A percentile compares a stretch with the other conserved stretches of the same genome.
phyloP scores from a whole-genome alignment of 129 eudicot genomes.

The Artemisia annua region DNA sequence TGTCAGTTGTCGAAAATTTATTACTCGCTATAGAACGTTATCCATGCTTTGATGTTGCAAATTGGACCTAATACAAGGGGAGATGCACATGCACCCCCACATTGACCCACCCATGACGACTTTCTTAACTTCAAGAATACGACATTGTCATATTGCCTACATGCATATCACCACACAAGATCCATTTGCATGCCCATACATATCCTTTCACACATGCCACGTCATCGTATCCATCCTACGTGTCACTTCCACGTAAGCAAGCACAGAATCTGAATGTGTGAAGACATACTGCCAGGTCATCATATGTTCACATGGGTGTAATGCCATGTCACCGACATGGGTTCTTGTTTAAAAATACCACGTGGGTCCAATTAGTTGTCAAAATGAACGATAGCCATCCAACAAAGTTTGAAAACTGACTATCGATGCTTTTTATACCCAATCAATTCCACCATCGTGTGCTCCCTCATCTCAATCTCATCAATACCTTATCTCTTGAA shows the following conservation, averaged over 20 bases:
- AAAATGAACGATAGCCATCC: constrained; percentile 28
- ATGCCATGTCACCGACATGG: not conserved
- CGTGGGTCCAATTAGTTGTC: constrained; percentile 31
- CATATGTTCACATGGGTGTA: constrained; percentile 16
- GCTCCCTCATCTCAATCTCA: constrained; percentile 33
- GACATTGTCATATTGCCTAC: constrained; percentile 4
- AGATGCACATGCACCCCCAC: constrained; percentile 8
- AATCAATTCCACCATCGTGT: constrained; percentile 24
- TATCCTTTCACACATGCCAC: too few relatives aligned
- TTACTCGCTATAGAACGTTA: not conserved
- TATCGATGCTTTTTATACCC: constrained; percentile 14
- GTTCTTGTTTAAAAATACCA: not conserved
- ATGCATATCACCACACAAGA: constrained; percentile 14
- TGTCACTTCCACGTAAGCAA: too few relatives aligned
- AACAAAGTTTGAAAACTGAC: constrained; percentile 1
- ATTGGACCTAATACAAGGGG: not conserved
- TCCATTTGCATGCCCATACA: too few relatives aligned
- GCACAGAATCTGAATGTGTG: too few relatives aligned
- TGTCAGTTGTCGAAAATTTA: too few relatives aligned
- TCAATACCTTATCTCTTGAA: constrained; percentile 29
- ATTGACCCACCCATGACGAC: not conserved
- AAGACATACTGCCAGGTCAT: not conserved
- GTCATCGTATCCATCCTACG: too few relatives aligned
- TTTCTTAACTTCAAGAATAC: constrained; percentile 8
- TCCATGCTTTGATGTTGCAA: not conserved